These are phyloP conservation scores for Leishmania tropica DNA, from an alignment of 208 protist genomes.

Conservation along the genomic window DNA sequence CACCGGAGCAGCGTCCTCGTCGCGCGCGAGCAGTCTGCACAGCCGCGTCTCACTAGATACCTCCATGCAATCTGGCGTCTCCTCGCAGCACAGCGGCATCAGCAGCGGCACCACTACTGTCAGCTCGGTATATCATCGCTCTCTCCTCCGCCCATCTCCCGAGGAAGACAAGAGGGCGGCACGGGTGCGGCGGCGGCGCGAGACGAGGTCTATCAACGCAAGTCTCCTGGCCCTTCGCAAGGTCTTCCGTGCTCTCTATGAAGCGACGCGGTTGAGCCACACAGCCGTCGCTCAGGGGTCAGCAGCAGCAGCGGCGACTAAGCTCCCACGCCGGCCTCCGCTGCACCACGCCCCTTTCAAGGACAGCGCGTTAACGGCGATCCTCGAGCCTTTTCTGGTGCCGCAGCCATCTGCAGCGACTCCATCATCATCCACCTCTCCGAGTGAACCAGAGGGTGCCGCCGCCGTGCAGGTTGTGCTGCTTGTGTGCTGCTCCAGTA, in stretches of 20 bases:
- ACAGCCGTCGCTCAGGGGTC: not conserved
- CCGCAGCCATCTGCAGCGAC: conserved; percentile 16
- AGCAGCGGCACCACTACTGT: conserved; percentile 9
- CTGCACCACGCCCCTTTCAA: conserved; percentile 64
- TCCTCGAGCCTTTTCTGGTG: conserved; percentile 68
- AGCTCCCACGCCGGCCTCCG: conserved; percentile 18
- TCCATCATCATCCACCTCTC: conserved; percentile 16
- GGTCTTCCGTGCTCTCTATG: conserved; percentile 64
- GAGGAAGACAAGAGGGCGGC: conserved; percentile 25
- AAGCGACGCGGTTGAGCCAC: conserved; percentile 1
- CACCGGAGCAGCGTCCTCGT: conserved; percentile 1
- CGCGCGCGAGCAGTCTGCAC: conserved; percentile 27
- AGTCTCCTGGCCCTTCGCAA: conserved; percentile 83
- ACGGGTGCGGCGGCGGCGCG: conserved; percentile 34
- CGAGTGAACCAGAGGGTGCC: not conserved
- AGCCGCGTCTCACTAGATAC: conserved; percentile 15
- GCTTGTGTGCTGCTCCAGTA: conserved; percentile 70
- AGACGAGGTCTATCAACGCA: conserved; percentile 79
- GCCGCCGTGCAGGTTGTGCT: conserved; percentile 19
- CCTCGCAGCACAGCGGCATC: conserved; percentile 8
- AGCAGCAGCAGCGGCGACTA: not conserved
- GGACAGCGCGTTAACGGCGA: conserved; percentile 66
- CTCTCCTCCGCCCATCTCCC: conserved; percentile 20
- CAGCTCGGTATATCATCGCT: conserved; percentile 7
- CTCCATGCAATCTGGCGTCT: conserved; percentile 6